phyloP scores from a whole-genome alignment of 2,329 filamentous ascomycete species.

The Hypoxylon sp. region DNA sequence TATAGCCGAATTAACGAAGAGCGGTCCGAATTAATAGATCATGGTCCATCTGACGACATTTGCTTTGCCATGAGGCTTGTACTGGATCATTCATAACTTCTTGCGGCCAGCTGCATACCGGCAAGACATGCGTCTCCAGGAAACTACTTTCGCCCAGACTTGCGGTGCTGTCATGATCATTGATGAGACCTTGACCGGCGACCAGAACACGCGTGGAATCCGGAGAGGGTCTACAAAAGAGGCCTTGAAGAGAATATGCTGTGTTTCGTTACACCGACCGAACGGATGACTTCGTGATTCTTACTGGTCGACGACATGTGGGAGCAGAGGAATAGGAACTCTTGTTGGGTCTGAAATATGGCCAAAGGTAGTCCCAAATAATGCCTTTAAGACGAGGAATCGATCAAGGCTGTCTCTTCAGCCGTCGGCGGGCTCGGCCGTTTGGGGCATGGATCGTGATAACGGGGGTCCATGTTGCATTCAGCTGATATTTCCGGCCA shows the following conservation, averaged over 20 bases:
- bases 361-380: not conserved
- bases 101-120: not conserved
- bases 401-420: not conserved
- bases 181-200: conserved; percentile 53
- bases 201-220: conserved; percentile 54
- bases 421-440: not conserved
- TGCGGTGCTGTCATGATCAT: conserved; percentile 58
- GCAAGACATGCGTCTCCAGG: conserved; percentile 15
- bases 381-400: not conserved
- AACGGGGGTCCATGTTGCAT: conserved; percentile 1
- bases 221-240: conserved; percentile 58
- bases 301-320: conserved; percentile 26
- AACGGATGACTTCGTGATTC: conserved; percentile 37
- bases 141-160: conserved; percentile 56
- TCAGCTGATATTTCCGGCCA: not conserved
- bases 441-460: conserved; percentile 7
- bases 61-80: conserved; percentile 58
- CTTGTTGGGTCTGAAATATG: not conserved
- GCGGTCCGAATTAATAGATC: conserved; percentile 49
- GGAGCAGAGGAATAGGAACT: not conserved
- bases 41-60: conserved; percentile 54
- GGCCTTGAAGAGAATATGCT: conserved; percentile 51
- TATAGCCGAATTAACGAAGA: conserved; percentile 53
- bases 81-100: conserved; percentile 46
- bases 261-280: conserved; percentile 33